These are phyloP conservation scores for Sporothrix luriei DNA, from an alignment of 2,329 filamentous ascomycete species.

Conservation along the genomic window DNA sequence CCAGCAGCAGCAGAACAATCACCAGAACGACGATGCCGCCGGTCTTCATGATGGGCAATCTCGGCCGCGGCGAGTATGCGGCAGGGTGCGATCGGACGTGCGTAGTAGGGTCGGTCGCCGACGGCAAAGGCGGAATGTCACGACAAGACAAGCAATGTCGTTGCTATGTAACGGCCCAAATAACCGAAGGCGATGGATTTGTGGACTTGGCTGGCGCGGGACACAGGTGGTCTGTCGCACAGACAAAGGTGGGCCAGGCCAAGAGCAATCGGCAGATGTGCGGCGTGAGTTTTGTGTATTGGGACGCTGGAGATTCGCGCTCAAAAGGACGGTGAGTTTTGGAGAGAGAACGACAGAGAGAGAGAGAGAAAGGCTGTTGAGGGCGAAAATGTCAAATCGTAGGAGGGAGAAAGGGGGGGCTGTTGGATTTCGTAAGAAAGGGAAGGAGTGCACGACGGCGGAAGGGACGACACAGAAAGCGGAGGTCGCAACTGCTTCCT, in stretches of 20 bases:
- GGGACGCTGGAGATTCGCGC: background rate
- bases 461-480: slow-evolving; percentile 13
- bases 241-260: slow-evolving; percentile 23
- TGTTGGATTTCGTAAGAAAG: slow-evolving; percentile 1
- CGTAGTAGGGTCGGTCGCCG: background rate
- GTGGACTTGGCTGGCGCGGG: background rate
- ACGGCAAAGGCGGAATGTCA: background rate
- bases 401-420: slow-evolving; percentile 10
- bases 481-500: slow-evolving; percentile 22
- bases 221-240: slow-evolving; percentile 9
- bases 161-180: background rate
- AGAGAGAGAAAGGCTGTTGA: background rate
- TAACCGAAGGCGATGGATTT: background rate
- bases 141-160: background rate
- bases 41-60: slow-evolving; percentile 54
- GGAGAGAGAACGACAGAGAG: background rate
- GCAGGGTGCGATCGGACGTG: background rate
- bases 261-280: slow-evolving; percentile 18
- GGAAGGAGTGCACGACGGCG: slow-evolving; percentile 22
- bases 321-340: background rate
- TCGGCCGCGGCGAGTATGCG: background rate
- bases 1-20: slow-evolving; percentile 63
- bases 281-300: background rate
- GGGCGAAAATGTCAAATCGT: background rate
- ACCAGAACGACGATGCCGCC: slow-evolving; percentile 73